These are phyloP conservation scores for Fusarium domesticum DNA, from an alignment of 2,329 filamentous ascomycete genomes.

Conservation along the genomic window DNA sequence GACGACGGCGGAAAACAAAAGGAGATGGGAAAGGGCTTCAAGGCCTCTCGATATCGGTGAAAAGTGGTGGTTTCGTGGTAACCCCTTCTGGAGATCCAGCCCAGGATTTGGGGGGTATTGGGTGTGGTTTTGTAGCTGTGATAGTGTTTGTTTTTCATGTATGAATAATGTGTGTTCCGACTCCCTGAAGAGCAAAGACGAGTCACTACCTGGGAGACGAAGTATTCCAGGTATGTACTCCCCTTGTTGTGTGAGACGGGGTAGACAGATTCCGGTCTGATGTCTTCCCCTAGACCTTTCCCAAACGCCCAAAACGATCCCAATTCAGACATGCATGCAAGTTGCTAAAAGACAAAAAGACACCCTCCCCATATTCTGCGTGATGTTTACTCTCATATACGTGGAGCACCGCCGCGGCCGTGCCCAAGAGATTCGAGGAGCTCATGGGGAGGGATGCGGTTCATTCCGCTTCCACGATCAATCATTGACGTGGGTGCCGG, in stretches of 20 bases:
- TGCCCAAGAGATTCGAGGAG: constrained; percentile 53
- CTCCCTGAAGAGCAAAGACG: not conserved
- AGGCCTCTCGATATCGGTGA: constrained; percentile 3
- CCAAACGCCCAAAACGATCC: constrained; percentile 36
- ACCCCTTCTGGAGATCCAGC: constrained; percentile 20
- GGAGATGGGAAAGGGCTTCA: constrained; percentile 8
- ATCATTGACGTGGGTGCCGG: constrained; percentile 69
- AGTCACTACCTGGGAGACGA: not conserved
- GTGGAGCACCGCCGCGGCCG: constrained; percentile 47
- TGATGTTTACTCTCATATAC: constrained; percentile 39
- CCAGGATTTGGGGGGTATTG: constrained; percentile 21
- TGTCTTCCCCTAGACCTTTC: constrained; percentile 30
- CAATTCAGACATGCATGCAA: constrained; percentile 29
- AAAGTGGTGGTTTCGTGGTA: constrained; percentile 6
- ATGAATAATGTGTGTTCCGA: not conserved
- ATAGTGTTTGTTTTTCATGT: not conserved
- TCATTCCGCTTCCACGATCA: constrained; percentile 57
- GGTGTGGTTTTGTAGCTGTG: constrained; percentile 9
- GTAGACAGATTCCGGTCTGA: constrained; percentile 16
- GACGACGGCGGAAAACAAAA: constrained; percentile 13
- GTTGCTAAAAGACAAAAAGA: constrained; percentile 28
- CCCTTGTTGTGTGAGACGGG: not conserved
- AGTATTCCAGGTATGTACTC: not conserved
- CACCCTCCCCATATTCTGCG: not conserved
- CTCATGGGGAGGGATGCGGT: constrained; percentile 59